Percentiles rank a stretch among this genome's conserved stretches.
phyloP scores from a whole-genome alignment of 345 rosid genomes.

The Hibiscus syriacus region DNA sequence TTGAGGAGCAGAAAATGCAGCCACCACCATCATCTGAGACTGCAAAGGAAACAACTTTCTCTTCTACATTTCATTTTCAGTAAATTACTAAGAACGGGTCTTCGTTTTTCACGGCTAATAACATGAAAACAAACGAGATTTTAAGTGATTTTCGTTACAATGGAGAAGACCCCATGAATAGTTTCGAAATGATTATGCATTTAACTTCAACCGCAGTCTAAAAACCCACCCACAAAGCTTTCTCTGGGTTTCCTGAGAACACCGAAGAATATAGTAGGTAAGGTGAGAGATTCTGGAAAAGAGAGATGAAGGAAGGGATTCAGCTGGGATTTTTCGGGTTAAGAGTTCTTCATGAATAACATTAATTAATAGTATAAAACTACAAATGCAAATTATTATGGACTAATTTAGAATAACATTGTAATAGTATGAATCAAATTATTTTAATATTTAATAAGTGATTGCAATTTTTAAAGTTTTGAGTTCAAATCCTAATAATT shows the following conservation, averaged over 20 bases:
- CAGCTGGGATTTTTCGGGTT: background rate
- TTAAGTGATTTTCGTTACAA: conserved; percentile 13
- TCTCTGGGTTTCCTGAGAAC: conserved; percentile 10
- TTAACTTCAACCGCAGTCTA: conserved; percentile 16
- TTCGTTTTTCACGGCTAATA: conserved; percentile 3
- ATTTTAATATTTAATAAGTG: no score
- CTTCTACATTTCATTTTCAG: conserved; percentile 35
- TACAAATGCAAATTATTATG: no score
- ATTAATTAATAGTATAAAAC: background rate
- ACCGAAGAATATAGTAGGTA: conserved; percentile 11
- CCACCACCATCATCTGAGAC: conserved; percentile 49
- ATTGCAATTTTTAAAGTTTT: no score
- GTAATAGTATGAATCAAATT: no score
- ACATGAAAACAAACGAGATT: conserved; percentile 1
- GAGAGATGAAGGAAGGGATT: background rate
- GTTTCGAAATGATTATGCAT: conserved; percentile 14
- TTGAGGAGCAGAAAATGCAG: conserved; percentile 42
- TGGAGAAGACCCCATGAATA: conserved; percentile 7
- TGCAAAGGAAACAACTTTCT: conserved; percentile 9
- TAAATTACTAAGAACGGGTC: background rate
- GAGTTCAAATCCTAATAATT: no score
- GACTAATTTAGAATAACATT: no score
- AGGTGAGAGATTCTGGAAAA: conserved; percentile 14
- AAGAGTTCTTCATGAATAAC: background rate
- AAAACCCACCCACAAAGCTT: background rate